These are phyloP conservation scores for Diaporthe batatas DNA, from an alignment of 2,329 filamentous ascomycete species.

Conservation along the genomic window DNA sequence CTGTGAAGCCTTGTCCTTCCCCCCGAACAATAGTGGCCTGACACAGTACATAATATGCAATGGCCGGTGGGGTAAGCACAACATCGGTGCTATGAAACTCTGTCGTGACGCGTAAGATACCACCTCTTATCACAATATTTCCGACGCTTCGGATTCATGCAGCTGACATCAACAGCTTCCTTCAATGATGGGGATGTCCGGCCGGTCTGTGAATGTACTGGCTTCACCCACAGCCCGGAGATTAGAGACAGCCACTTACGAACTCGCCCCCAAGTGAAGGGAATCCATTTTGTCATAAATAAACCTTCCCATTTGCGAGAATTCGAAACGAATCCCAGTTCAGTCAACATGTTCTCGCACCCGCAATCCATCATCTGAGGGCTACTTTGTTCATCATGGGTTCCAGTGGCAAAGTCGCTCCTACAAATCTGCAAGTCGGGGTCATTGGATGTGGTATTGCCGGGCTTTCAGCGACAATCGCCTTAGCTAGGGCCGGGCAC, in stretches of 20 bases:
- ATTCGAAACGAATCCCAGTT: neutral
- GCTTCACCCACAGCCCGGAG: neutral
- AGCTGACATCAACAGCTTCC: neutral
- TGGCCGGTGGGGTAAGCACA: neutral
- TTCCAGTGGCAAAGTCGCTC: neutral
- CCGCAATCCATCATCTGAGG: neutral
- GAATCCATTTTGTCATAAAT: neutral
- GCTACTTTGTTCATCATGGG: neutral
- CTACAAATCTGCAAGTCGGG: constrained; percentile 7
- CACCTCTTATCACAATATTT: neutral
- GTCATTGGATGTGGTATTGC: constrained; percentile 11
- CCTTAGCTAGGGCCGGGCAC: constrained; percentile 19
- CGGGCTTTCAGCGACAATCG: constrained; percentile 14
- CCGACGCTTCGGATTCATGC: neutral
- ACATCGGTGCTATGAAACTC: too few species aligned
- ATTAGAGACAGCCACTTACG: neutral
- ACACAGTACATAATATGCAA: neutral
- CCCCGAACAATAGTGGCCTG: neutral
- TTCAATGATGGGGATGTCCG: constrained; percentile 19
- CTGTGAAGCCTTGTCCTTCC: neutral
- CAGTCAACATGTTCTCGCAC: neutral
- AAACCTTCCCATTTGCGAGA: neutral
- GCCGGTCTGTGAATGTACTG: neutral
- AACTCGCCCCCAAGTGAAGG: neutral
- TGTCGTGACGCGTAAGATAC: neutral